Conservation (phyloP, 345 rosid species). For the Excoecaria cochinchinensis region DNA sequence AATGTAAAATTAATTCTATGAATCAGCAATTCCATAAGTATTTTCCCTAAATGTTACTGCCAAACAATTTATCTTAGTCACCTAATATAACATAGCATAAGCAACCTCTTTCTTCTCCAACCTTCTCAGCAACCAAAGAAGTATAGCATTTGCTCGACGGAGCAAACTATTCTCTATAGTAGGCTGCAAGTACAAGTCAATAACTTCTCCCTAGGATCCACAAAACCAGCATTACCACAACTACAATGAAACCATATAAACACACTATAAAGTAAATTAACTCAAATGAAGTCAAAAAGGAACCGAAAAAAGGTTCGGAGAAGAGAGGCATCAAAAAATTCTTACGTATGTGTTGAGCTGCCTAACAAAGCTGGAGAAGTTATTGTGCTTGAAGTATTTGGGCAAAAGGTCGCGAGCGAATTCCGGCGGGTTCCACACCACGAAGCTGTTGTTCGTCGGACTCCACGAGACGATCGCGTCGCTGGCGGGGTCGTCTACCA, state of each 20-base stretch:
- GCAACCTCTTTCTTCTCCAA: neutral
- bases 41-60: neutral
- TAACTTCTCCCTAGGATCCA: neutral
- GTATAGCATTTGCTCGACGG: neutral
- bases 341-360: slow-evolving; percentile 87
- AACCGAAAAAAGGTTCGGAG: neutral
- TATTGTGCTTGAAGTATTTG: slow-evolving; percentile 84
- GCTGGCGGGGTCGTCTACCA: slow-evolving; percentile 83
- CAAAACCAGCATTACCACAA: neutral
- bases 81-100: neutral
- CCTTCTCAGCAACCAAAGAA: slow-evolving; percentile 6
- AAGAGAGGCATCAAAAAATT: neutral
- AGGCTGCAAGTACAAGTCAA: neutral
- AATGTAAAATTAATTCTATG: neutral
- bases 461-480: slow-evolving; percentile 86
- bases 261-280: neutral
- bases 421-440: slow-evolving; percentile 89
- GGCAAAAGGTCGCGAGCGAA: slow-evolving; percentile 77
- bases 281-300: neutral
- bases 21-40: neutral
- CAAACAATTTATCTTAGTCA: neutral
- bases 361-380: slow-evolving; percentile 89
- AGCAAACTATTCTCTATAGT: neutral
- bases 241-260: neutral
- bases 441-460: slow-evolving; percentile 69